Base-by-base conservation (phyloP, 164 flowering plant genomes). In the Tetrastigma voinierianum region DNA sequence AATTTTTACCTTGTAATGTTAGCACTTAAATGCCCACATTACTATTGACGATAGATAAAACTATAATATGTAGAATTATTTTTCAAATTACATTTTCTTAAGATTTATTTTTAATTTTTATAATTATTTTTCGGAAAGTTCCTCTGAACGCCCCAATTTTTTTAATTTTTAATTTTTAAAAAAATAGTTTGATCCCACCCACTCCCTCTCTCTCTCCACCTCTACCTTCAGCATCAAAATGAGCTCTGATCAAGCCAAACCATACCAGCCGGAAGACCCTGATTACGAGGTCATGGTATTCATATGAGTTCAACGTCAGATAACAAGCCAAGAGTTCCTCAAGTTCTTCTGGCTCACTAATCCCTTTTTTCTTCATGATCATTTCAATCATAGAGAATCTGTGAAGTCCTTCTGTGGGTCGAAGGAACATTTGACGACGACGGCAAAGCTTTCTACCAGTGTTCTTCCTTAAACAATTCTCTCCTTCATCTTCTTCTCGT, bases 371-470 rank as follows among this genome's bases (percentile, higher is more conserved):
- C 76, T 86, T 91, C 19, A 57, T 25, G 55, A 94, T 91, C 98
- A 94, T 94, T 78, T 94, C 98, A 51, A 86, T 62, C 98, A 93
- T 93, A n/a, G n/a, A 24, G 98, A 93, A 24, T 88, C 91, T 66
- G 83, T 78, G 76, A 93, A 94, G 65, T 94, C 98, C 73, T 80
- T 67, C 57, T 80, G 80, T 2, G 96, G 96, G 55, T 90, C 78
- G 3, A 65, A 67, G n/a, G 97, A 91, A 40, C 76, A 68, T 72
- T 91, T 93, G 58, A 80, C 89, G 59, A n/a, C n/a, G n/a, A 87
- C 81, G 0, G 97, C 96, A 67, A 80, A 88, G 70, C 89, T 88
- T 52, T 84, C 90, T 32, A 84, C 64, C 12, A 46, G 71, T 59
- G 64, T 61, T 51, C 48, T 52, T 62, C 25, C 70, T 40, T 76